Evolutionary conservation across 805 yeast species (phyloP).

Genomic region (Saccharomyces mikatae): DNA sequence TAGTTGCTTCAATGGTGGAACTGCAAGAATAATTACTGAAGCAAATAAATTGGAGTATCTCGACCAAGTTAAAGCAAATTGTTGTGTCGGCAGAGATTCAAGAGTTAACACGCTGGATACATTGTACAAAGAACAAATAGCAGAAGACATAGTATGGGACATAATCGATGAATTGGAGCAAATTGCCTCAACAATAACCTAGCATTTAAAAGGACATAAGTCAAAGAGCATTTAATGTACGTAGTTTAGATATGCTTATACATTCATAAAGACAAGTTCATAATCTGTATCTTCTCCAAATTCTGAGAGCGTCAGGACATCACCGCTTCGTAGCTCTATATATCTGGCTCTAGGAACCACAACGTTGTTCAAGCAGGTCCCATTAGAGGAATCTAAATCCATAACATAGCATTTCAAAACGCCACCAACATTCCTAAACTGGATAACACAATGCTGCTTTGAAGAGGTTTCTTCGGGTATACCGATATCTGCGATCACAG

Average conservation of each 20-base stretch:
- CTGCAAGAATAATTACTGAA: slow-evolving; percentile 62
- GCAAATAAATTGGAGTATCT: slow-evolving; percentile 43
- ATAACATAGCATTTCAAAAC: slow-evolving; percentile 34
- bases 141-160: slow-evolving; percentile 80
- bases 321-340: slow-evolving; percentile 36
- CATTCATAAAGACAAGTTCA: slow-evolving; percentile 19
- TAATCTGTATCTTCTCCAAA: slow-evolving; percentile 26
- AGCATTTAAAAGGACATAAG: background rate
- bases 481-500: slow-evolving; percentile 31
- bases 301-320: slow-evolving; percentile 35
- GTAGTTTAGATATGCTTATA: background rate
- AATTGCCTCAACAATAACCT: slow-evolving; percentile 14
- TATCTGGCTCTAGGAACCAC: slow-evolving; percentile 35
- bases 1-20: slow-evolving; percentile 73
- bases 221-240: background rate
- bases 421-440: slow-evolving; percentile 30
- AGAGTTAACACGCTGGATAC: slow-evolving; percentile 46
- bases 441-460: slow-evolving; percentile 44
- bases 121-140: slow-evolving; percentile 59
- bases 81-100: slow-evolving; percentile 8
- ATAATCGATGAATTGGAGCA: slow-evolving; percentile 76
- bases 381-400: slow-evolving; percentile 42
- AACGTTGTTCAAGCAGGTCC: slow-evolving; percentile 37
- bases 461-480: slow-evolving; percentile 34
- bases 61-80: slow-evolving; percentile 30